Conservation (phyloP, 768 basidiomycete genomes). For the Termitomyces sp. region DNA sequence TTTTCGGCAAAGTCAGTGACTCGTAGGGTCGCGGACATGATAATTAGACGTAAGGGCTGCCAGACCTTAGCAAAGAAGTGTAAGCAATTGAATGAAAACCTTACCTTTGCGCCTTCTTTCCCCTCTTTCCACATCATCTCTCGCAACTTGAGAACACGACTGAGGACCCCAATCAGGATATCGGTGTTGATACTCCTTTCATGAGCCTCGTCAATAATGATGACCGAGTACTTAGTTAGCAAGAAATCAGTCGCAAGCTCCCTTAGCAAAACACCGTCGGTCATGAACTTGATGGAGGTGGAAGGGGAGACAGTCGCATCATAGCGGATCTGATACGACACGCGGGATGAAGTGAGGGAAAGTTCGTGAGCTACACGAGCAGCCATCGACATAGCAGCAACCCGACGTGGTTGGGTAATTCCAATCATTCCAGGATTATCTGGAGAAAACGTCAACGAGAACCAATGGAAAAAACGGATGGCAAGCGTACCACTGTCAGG, state of each 20-base stretch:
- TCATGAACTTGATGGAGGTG: constrained; percentile 99
- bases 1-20: constrained; percentile 92
- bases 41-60: constrained; percentile 86
- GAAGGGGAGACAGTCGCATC: constrained; percentile 88
- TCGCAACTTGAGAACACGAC: constrained; percentile 84
- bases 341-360: constrained; percentile 74
- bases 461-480: not conserved
- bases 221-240: constrained; percentile 90
- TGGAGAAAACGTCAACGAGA: constrained; percentile 27
- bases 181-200: constrained; percentile 99
- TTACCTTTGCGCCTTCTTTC: constrained; percentile 69
- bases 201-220: constrained; percentile 97
- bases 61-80: constrained; percentile 9
- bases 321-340: constrained; percentile 98
- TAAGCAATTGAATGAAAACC: constrained; percentile 9
- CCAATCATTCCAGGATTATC: constrained; percentile 99
- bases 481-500: constrained; percentile 65
- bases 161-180: constrained; percentile 94
- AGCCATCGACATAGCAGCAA: constrained; percentile 97
- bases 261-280: constrained; percentile 93
- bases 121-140: constrained; percentile 87
- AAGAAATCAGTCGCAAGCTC: constrained; percentile 92
- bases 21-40: constrained; percentile 98
- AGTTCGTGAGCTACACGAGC: constrained; percentile 90
- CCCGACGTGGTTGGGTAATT: constrained; percentile 94